Base-by-base conservation (phyloP, 2,329 filamentous ascomycete species). In the Nemania sp. region DNA sequence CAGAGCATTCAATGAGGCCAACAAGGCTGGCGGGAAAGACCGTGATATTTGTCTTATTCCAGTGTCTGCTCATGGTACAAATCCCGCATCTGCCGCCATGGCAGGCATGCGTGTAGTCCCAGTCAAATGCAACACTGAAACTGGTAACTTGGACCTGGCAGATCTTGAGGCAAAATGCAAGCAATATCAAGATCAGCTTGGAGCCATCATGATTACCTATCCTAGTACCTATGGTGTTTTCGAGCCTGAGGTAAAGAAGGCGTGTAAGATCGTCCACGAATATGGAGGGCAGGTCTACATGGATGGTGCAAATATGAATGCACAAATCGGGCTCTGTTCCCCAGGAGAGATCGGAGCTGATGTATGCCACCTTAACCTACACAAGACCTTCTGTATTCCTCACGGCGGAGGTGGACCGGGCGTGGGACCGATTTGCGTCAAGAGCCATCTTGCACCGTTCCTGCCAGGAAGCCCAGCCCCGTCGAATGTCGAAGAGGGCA, bases 311-410 rank as follows among this genome's bases (percentile, higher is more conserved):
- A 98, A 98, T 80, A 95, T 97, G 92, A 98, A 97, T 73, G 94
- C 94, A 17, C 94, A 98, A 77, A 97, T 98, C 65, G 94, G 94
- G 12, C 84, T 98, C 11, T 97, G 92, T 80, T 96, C 92, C 0
- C 94, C 94, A 1, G 94, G 94, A 40, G 92, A 96, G 75, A 96
- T 98, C 67, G 94, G 94, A 18, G 94, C 94, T 32, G 94, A 98
- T 74, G 93, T 97, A 40, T 98, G 94, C 83, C 94, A 97, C 80
- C 82, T 98, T 62, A 98, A 98, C 78, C 84, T 98, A 43, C 94
- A 98, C 86, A 98, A 98, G 85, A 98, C 94, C 2, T 98, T 98
- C 82, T 98, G 94, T 75, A 98, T 98, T 71, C 94, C 94, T 48
- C 94, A 98, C 77, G 94, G 94, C 57, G 94, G 94, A 65, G 94